Evolutionary conservation across 2,329 filamentous ascomycete species (phyloP), one percentile per base, ranked within the genome.

Genomic region (Helminthosporium solani): DNA sequence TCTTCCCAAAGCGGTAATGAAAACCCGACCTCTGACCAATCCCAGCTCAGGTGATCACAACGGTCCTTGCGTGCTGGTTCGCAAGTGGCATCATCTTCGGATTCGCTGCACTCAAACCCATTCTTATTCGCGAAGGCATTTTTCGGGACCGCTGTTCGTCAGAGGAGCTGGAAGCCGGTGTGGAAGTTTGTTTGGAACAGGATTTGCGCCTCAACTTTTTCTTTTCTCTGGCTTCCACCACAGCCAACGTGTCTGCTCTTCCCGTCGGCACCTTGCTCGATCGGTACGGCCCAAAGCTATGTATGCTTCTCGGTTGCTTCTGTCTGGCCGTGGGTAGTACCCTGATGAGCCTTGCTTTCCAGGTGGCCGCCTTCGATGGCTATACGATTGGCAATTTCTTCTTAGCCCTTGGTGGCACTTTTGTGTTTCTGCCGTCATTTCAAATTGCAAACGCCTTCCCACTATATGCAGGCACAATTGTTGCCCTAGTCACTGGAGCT

Each of bases 381-480:
- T 85, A 86, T 60, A 79, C 89, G 16, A 74, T 82, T 4, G 88
- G 87, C 14, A 91, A 92, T 67, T 75, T 91, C 18, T 82, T 89
- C 44, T 77, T 94, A 7, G 86, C 88, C 0, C 76, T 92, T 1
- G 89, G 88, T 16, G 89, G 88, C 0, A 87, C 88, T 2, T 91
- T 90, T 59, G 81, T 88, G 41, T 94, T 90, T 69, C 88, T 94
- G 46, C 85, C 87, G 7, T 87, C 86, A 2, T 92, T 92, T 69
- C 88, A 94, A 65, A 80, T 94, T 31, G 90, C 87, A 31, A 94
- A 94, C 67, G 84, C 88, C 2, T 92, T 95, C 62, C 88, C 88
- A 1, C 79, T 79, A 40, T 80, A 86, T 61, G 87, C 87, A 1
- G 88, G 88, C 1, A 73, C 89, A n/a, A 89, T 95, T 52, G 75